Conservation (phyloP, 1,139 yeast species). For the Yamadazyma kanchanaburiensis region DNA sequence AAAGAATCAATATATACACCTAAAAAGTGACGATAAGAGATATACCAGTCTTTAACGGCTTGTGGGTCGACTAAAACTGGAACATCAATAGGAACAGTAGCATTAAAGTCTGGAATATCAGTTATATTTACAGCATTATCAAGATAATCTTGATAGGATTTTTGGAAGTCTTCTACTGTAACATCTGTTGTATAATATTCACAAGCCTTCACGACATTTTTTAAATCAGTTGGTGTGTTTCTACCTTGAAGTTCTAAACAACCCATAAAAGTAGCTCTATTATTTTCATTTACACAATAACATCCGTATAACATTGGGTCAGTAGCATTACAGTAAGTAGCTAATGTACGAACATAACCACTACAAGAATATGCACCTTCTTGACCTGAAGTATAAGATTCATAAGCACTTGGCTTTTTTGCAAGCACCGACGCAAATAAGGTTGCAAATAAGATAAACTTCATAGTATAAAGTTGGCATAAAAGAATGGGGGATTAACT, state of each 20-base stretch:
- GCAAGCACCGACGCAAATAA: too few species aligned
- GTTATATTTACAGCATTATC: constrained; percentile 15
- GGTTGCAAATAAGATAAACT: too few species aligned
- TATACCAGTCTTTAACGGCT: constrained; percentile 11
- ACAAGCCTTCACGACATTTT: constrained; percentile 10
- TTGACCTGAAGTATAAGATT: neutral
- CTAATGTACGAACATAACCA: constrained; percentile 8
- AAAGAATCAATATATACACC: constrained; percentile 39
- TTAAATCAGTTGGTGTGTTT: neutral
- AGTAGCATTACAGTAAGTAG: constrained; percentile 7
- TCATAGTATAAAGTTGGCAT: too few species aligned
- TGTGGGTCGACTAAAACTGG: constrained; percentile 21
- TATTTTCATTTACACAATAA: constrained; percentile 8
- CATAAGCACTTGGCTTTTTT: neutral
- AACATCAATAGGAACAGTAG: constrained; percentile 14
- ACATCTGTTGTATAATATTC: constrained; percentile 10
- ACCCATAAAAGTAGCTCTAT: constrained; percentile 12
- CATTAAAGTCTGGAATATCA: constrained; percentile 22
- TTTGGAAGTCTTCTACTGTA: constrained; percentile 14
- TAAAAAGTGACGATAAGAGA: constrained; percentile 24
- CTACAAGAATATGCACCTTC: constrained; percentile 17
- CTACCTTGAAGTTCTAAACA: constrained; percentile 6
- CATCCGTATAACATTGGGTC: constrained; percentile 4
- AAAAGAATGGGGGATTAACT: too few species aligned
- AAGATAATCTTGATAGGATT: constrained; percentile 16